These are phyloP conservation scores for Mucor velutinosus DNA, from an alignment of 371 early-diverging fungal genomes.

Conservation along the genomic window DNA sequence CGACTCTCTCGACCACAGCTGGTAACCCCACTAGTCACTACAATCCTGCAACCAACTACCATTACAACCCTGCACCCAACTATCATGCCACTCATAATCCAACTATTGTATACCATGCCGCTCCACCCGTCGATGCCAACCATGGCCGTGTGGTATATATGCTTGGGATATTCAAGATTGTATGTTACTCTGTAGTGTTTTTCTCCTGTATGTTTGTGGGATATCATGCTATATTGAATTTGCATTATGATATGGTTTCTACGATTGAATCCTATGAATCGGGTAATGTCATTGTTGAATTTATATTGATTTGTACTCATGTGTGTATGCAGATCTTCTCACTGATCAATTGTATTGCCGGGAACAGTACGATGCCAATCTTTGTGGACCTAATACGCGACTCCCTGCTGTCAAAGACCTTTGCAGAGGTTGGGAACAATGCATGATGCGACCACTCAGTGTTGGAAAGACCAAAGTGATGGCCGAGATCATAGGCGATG, in stretches of 20 bases:
- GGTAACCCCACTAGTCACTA: background rate
- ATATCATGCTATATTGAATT: background rate
- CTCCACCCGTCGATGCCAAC: constrained; percentile 5
- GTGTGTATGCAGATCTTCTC: constrained; percentile 2
- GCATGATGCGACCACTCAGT: constrained; percentile 12
- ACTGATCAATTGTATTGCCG: constrained; percentile 17
- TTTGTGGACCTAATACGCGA: constrained; percentile 14
- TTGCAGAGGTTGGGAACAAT: constrained; percentile 21
- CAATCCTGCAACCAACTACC: background rate
- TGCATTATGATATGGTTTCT: constrained; percentile 13
- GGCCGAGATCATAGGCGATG: constrained; percentile 19
- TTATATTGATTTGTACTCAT: background rate
- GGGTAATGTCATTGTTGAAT: constrained; percentile 1
- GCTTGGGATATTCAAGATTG: constrained; percentile 11
- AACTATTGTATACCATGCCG: constrained; percentile 13
- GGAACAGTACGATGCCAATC: constrained; percentile 17
- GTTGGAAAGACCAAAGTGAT: constrained; percentile 18
- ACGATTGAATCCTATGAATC: constrained; percentile 23
- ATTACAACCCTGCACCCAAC: background rate
- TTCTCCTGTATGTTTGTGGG: background rate
- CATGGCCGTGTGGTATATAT: constrained; percentile 14
- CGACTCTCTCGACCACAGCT: background rate
- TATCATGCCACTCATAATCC: background rate
- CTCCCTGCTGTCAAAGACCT: constrained; percentile 11
- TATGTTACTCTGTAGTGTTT: background rate